Evolutionary conservation across 176 grass and related monocot genomes (phyloP), one percentile per base, ranked within the genome.

Genomic region (Phragmites australis): DNA sequence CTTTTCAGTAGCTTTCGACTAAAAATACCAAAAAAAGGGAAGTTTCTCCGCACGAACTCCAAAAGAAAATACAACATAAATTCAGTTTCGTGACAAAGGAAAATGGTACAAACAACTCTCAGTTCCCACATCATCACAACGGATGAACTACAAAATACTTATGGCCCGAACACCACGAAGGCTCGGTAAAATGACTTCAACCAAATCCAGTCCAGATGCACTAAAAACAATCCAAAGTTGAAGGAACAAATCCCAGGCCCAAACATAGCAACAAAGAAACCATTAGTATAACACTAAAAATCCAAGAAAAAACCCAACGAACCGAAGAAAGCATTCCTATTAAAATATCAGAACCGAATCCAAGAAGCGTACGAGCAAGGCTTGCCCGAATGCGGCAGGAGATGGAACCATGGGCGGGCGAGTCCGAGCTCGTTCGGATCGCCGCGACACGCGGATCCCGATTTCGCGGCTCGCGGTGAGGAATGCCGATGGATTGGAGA

Each of bases 291-390:
- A 65, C 47, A 14, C 25, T 7, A 9, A 0, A 67, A 32, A 47
- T 16, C 64, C 52, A 77, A 77, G 62, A 27, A 14, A 75, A 32
- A 19, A 37, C 65, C 58, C 21, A 26, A 26, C 13, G 21, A 47
- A 66, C 80, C 25, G 26, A 57, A 80, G 68, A 55, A 52, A 31
- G 34, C 34, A 37, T 37, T 37, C 34, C 34, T 2, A 37, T 37
- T 5, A 19, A 75, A 48, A 76, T 26, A 83, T 41, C 40, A 83
- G 54, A 78, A 78, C 37, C 47, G 79, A 82, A 87, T 65, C 66
- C 66, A 71, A 70, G 77, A 70, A 82, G 69, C 72, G 64, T 25
- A 64, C 43, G n/a, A 52, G 64, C 60, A 31, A 68, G 44, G 52
- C 22, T 66, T n/a, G 37, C 25, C 45, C 2, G 8, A 88, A 88